Evolutionary conservation across 176 grass and related monocot genomes (phyloP), one percentile per base, ranked within the genome.

Genomic region (Phragmites australis): DNA sequence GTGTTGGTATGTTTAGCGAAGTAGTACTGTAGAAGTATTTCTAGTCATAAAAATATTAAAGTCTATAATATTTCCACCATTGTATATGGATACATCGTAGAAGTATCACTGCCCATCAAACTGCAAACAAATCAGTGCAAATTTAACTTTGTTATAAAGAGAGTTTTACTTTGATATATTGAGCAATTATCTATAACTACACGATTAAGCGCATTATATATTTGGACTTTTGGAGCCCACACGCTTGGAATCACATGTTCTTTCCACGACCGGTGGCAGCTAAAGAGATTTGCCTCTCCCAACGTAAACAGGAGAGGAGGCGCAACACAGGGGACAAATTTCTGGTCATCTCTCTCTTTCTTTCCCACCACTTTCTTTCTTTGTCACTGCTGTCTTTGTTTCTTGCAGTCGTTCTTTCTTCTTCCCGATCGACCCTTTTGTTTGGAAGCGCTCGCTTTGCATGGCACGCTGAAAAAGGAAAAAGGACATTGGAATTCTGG

Each of bases 391-490:
- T 1, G 26, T 0, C 12, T 11, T 30, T 30, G 12, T 29, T 60
- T 60, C 26, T 6, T 19, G 30, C 60, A 64, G 30, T 34, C 31
- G 18, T 65, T 77, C 75, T 22, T 32, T 32, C 9, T 1, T 3
- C 41, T 32, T 48, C 17, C 57, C 42, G 56, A 62, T 14, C 58
- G 56, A 62, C 27, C 58, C 58, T 62, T 62, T 45, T 77, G 34
- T 57, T 57, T 70, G 65, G 51, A 56, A 32, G 78, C 26, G 17
- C 18, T 42, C 18, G 2, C 75, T 76, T 64, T 77, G 58, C 58
- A 63, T 49, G 75, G 52, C 79, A 70, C 79, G 79, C 65, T 71
- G 66, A 26, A 81, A 81, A 81, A 70, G 41, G 40, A 45, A 41
- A 25, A 25, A 65, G 39, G 14, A 48, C 27, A 19, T 70, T 17